Evolutionary conservation across 495 filamentous ascomycete species (phyloP).

Genomic region (Penicillium odoratum): DNA sequence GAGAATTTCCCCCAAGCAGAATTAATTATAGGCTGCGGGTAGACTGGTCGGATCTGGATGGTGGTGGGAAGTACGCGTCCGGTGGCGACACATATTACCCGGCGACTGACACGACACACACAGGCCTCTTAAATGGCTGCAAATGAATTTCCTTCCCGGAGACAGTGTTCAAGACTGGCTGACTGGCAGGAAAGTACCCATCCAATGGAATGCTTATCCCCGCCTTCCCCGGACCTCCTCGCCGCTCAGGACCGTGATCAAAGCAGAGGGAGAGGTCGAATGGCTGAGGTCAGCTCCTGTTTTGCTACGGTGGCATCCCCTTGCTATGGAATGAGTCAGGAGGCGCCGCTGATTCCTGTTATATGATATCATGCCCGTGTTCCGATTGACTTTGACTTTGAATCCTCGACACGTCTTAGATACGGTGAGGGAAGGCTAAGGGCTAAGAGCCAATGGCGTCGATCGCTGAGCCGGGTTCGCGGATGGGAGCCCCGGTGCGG

Average conservation of each 20-base stretch:
- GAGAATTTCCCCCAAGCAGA: not conserved
- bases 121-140: not conserved
- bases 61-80: not conserved
- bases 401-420: slow-evolving; percentile 14
- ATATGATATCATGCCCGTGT: not conserved
- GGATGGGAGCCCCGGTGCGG: slow-evolving; percentile 8
- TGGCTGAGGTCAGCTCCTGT: slow-evolving; percentile 12
- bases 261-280: slow-evolving; percentile 6
- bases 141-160: not conserved
- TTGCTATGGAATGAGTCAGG: slow-evolving; percentile 16
- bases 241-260: not conserved
- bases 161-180: not conserved
- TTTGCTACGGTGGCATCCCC: slow-evolving; percentile 6
- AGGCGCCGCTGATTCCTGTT: not conserved
- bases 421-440: slow-evolving; percentile 6
- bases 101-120: not conserved
- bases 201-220: not conserved
- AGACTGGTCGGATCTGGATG: not conserved
- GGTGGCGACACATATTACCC: slow-evolving; percentile 10
- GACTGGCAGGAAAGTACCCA: not conserved
- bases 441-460: not conserved
- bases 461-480: slow-evolving; percentile 16
- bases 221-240: not conserved
- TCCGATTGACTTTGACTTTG: not conserved
- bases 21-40: not conserved